Conservation (phyloP, 208 protist genomes). For the Leishmania arabica region DNA sequence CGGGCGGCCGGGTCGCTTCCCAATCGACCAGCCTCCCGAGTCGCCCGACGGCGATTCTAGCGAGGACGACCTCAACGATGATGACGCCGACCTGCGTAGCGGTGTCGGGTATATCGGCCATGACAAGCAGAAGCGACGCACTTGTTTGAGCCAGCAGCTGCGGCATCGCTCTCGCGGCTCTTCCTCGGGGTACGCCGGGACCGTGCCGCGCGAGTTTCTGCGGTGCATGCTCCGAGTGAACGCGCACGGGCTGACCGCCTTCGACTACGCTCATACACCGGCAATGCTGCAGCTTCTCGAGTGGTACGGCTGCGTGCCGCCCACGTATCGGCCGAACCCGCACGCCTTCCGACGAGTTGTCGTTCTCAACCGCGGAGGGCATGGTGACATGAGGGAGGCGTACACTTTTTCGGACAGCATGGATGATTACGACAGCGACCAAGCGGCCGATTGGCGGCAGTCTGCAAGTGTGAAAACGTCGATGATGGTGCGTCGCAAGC, state of each 20-base stretch:
- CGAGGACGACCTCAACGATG: not conserved
- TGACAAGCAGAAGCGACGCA: not conserved
- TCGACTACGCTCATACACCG: constrained; percentile 79
- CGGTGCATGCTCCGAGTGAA: constrained; percentile 75
- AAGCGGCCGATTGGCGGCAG: not conserved
- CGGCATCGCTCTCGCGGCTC: not conserved
- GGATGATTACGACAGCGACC: not conserved
- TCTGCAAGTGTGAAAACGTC: not conserved
- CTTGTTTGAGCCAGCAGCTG: no score
- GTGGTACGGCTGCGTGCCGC: constrained; percentile 81
- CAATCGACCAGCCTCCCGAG: constrained; percentile 10
- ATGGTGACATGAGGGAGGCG: not conserved
- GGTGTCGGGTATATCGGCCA: not conserved
- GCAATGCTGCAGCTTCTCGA: constrained; percentile 73
- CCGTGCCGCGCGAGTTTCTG: constrained; percentile 47
- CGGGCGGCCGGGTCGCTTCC: constrained; percentile 35
- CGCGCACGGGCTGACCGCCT: constrained; percentile 70
- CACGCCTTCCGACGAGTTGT: constrained; percentile 25
- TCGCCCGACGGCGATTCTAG: not conserved
- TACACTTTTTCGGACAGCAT: not conserved
- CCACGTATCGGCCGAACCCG: constrained; percentile 78
- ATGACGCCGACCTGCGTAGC: not conserved
- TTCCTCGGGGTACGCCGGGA: not conserved
- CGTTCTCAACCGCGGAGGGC: not conserved
- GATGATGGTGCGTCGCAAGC: not conserved